Percentiles rank a stretch among this genome's conserved stretches.
Conservation (phyloP, 1,139 yeast genomes). For the Kodamaea sp. region DNA sequence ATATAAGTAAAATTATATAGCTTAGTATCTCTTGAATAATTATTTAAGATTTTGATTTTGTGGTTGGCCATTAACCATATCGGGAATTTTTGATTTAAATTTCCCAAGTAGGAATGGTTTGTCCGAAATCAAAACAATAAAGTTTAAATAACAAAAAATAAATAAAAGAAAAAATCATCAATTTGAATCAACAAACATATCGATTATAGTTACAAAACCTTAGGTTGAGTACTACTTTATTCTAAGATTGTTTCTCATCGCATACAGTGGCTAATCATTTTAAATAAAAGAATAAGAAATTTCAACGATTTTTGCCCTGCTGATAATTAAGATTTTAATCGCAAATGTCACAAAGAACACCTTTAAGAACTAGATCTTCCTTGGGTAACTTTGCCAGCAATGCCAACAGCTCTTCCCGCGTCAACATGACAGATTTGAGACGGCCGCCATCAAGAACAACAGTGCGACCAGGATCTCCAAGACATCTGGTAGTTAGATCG, state of each 20-base stretch:
- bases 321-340: too few species aligned
- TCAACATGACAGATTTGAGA: slow-evolving; percentile 14
- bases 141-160: neutral
- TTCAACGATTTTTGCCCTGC: too few species aligned
- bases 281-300: too few species aligned
- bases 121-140: slow-evolving; percentile 3
- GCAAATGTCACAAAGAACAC: slow-evolving; percentile 15
- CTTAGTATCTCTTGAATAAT: neutral
- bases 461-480: slow-evolving; percentile 20
- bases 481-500: slow-evolving; percentile 14
- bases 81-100: too few species aligned
- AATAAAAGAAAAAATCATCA: neutral
- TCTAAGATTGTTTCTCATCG: too few species aligned
- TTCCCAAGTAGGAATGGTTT: slow-evolving; percentile 1
- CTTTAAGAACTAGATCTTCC: slow-evolving; percentile 14
- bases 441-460: slow-evolving; percentile 22
- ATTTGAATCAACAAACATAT: too few species aligned
- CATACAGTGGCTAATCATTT: too few species aligned
- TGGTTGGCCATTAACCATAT: too few species aligned
- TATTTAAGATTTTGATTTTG: neutral
- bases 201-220: too few species aligned
- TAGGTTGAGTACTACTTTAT: too few species aligned
- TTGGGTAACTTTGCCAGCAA: slow-evolving; percentile 9
- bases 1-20: slow-evolving; percentile 2
- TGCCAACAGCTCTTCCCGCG: slow-evolving; percentile 8